Percentiles rank a stretch among this genome's conserved stretches.
These are phyloP conservation scores for Hypomontagnella monticulosa DNA, from an alignment of 495 filamentous ascomycete species.

Conservation along the genomic window DNA sequence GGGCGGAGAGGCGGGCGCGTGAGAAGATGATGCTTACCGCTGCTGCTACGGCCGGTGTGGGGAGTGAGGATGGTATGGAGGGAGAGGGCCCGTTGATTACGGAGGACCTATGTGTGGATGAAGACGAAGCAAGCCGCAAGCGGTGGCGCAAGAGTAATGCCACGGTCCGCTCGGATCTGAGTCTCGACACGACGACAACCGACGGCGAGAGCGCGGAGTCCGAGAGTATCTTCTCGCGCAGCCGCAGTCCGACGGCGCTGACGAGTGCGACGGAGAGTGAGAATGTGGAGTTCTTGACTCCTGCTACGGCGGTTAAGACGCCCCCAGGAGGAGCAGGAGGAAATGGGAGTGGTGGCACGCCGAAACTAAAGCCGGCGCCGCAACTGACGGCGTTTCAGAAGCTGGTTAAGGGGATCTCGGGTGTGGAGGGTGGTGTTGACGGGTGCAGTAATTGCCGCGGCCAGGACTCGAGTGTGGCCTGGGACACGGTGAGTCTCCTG, in stretches of 20 bases:
- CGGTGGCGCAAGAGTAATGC: conserved; percentile 63
- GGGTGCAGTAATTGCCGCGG: conserved; percentile 70
- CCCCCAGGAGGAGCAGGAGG: too few species aligned
- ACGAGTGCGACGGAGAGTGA: conserved; percentile 44
- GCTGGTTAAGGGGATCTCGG: conserved; percentile 58
- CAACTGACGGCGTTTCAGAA: conserved; percentile 61
- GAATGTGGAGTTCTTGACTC: background rate
- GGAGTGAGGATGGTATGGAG: conserved; percentile 57
- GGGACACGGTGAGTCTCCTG: conserved; percentile 74
- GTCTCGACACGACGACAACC: conserved; percentile 64
- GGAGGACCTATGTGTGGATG: conserved; percentile 64
- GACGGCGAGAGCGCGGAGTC: conserved; percentile 63
- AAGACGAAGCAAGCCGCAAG: conserved; percentile 59
- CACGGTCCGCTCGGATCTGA: conserved; percentile 55
- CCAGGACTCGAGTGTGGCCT: conserved; percentile 70
- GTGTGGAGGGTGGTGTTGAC: conserved; percentile 37
- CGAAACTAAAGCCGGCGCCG: conserved; percentile 7
- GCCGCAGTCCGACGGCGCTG: conserved; percentile 63
- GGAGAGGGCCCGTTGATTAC: conserved; percentile 45
- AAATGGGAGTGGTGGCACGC: background rate
- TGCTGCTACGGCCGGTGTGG: conserved; percentile 53
- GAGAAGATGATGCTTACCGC: too few species aligned
- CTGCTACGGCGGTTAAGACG: too few species aligned
- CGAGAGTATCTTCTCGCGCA: conserved; percentile 72
- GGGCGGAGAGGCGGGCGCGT: conserved; percentile 62